Conservation (phyloP, 176 grass and related monocot species). For the Pontederia crassipes region DNA sequence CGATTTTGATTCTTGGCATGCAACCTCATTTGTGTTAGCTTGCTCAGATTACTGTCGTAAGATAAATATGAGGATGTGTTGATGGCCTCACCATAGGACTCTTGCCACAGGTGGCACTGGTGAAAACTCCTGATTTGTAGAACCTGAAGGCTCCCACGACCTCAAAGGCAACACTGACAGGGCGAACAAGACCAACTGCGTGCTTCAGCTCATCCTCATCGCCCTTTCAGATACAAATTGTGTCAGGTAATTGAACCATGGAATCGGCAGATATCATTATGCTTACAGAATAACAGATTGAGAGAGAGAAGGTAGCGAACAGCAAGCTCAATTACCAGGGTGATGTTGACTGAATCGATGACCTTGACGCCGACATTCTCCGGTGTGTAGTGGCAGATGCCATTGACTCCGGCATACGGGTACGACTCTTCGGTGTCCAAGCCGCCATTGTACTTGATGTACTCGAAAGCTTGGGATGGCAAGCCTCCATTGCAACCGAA, state of each 20-base stretch:
- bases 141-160: constrained; percentile 50
- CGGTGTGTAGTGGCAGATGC: constrained; percentile 40
- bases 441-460: constrained; percentile 89
- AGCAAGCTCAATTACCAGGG: constrained; percentile 42
- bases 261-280: background rate
- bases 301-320: background rate
- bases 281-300: constrained; percentile 1
- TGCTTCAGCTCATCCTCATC: constrained; percentile 87
- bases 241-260: constrained; percentile 20
- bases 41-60: no score
- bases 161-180: constrained; percentile 85
- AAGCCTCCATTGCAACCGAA: constrained; percentile 88
- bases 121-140: constrained; percentile 85
- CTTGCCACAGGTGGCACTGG: constrained; percentile 61
- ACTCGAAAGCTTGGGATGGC: constrained; percentile 92
- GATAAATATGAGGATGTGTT: background rate
- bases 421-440: constrained; percentile 89
- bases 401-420: constrained; percentile 87
- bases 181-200: constrained; percentile 86
- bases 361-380: constrained; percentile 68
- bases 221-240: constrained; percentile 29
- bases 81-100: constrained; percentile 47
- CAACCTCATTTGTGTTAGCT: no score
- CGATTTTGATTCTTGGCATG: no score
- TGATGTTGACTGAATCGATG: constrained; percentile 70